A percentile compares a stretch with the other conserved stretches of the same genome.
phyloP scores from a whole-genome alignment of 2,329 filamentous ascomycete species.

The Dendryphion nanum region DNA sequence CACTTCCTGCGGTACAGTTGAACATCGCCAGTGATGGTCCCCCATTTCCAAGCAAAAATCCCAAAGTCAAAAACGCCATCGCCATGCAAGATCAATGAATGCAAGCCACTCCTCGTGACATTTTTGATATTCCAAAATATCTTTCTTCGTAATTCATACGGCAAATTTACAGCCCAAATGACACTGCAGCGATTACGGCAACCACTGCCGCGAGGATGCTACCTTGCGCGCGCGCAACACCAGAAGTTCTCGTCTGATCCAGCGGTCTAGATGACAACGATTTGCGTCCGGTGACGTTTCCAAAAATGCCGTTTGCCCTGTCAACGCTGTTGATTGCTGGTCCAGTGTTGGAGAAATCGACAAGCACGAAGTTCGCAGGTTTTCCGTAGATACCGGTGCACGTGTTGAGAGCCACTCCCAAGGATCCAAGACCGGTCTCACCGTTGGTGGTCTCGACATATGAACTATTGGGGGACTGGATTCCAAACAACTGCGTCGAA shows the following conservation, averaged over 20 bases:
- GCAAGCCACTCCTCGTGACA: neutral
- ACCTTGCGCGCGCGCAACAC: constrained; percentile 13
- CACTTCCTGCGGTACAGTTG: too few species aligned
- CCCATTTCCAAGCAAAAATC: neutral
- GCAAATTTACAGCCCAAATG: constrained; percentile 24
- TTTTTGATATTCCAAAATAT: neutral
- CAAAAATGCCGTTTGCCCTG: constrained; percentile 61
- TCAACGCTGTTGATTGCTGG: constrained; percentile 70
- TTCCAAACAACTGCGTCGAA: constrained; percentile 45
- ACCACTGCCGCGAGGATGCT: constrained; percentile 29
- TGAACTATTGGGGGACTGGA: constrained; percentile 44
- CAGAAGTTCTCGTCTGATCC: constrained; percentile 12
- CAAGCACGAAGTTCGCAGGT: constrained; percentile 70
- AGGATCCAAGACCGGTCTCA: constrained; percentile 55
- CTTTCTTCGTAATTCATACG: constrained; percentile 19
- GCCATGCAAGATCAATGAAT: constrained; percentile 3
- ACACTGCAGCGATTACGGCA: constrained; percentile 28
- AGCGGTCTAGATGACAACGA: constrained; percentile 18
- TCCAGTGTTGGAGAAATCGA: constrained; percentile 77
- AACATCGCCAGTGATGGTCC: too few species aligned
- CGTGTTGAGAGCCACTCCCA: constrained; percentile 34
- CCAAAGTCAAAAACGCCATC: constrained; percentile 1
- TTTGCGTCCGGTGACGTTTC: constrained; percentile 21
- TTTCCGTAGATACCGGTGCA: constrained; percentile 61
- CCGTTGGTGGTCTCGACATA: constrained; percentile 66